Evolutionary conservation across 1,284 basidiomycete species (phyloP), one percentile per base, ranked within the genome.

Genomic region (Austroboletus novae-zelandiae): DNA sequence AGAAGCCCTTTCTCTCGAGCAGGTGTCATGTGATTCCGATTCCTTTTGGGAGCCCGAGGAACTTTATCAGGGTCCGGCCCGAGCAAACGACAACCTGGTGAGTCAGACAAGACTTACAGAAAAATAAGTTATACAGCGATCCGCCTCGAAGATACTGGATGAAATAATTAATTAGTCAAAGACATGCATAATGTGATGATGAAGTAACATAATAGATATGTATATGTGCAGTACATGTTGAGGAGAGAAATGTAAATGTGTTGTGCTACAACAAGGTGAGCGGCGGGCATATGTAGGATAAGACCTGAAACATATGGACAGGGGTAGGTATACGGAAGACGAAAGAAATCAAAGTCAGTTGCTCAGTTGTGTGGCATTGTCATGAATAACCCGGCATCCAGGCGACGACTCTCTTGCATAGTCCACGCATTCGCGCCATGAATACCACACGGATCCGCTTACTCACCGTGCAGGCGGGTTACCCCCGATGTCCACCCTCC

Each of bases 261-360:
- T 40, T 55, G 50, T 57, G 54, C 55, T 57, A 55, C 55, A 45
- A 48, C 41, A 17, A 35, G 30, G 55, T 55, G 40, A 40, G 25
- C 45, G 23, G 35, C 14, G 30, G 29, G 25, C 13, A 25, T 39
- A 45, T 42, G 23, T 20, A 35, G 27, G 25, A 36, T n/a, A 31
- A 10, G 23, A 4, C 15, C 7, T 37, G 18, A 11, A 8, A 27
- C 9, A 37, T 37, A 30, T 11, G n/a, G 18, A 29, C 23, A 34
- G 29, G 36, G n/a, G 18, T 18, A 10, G 31, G 36, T 17, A 35
- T 31, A 42, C 8, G 34, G 6, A 27, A 29, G 29, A 46, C 2
- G 39, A 47, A 13, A n/a, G 17, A 47, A 40, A 36, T 23, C 32
- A 51, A 17, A 14, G 27, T 31, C 32, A 40, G 14, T 29, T 40